Base-by-base conservation (phyloP, 192 early-diverging fungal genomes). In the Umbelopsis ramanniana region DNA sequence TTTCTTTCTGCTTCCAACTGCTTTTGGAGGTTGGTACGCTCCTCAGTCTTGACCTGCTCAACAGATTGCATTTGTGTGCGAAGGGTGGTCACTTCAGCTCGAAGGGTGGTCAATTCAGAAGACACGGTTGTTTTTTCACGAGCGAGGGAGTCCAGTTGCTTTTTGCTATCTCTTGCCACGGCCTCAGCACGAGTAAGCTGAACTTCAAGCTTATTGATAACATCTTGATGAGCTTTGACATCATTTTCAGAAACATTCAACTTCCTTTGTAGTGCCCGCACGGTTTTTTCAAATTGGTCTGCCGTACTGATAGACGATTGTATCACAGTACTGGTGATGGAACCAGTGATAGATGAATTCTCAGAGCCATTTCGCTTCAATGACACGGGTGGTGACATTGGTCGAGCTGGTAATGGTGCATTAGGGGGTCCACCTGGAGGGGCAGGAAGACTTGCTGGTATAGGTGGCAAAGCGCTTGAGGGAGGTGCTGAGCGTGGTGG, bases 151-250 rank as follows among this genome's bases (percentile, higher is more conserved):
- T 78, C 76, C 4, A 81, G 35, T 68, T 85, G 81, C 14, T 78
- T 71, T 17, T 74, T 81, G 11, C 76, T 74, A 17, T 70, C 67
- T 66, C 76, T 76, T n/a, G 85, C 66, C 6, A 72, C 73, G 7
- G 63, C 69, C 45, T 88, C 87, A 4, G 83, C 74, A 26, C 83
- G 81, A 5, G 79, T 77, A 3, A 88, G 68, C 6, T 83, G 74
- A 11, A 70, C 38, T 52, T 88, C 85, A 23, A 88, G 69, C 22
- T 81, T 81, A n/a, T 52, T 74, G 46, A 81, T 81, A 2, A 81
- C 79, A 23, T 81, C 74, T 60, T 81, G 79, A 46, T 81, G 79
- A 12, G 76, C 76, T 17, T 66, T 55, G 11, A 78, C 76, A 54
- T 76, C 78, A n/a, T 54, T 73, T 73, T 80, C 74, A 6, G 74